phyloP scores from a whole-genome alignment of 2,329 filamentous ascomycete species.

The Ceratocystis diversiconidia region DNA sequence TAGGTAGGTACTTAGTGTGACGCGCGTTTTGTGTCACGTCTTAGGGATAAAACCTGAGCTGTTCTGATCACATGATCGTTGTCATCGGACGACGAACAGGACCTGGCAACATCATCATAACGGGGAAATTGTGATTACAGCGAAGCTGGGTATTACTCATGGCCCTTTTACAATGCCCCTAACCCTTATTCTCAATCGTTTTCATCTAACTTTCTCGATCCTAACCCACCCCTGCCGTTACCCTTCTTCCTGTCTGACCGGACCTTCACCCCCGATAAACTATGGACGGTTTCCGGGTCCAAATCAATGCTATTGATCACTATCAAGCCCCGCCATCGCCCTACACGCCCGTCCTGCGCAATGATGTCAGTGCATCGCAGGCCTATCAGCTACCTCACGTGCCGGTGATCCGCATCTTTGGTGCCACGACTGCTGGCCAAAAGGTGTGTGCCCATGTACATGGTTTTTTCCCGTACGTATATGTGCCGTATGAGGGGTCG shows the following conservation, averaged over 20 bases:
- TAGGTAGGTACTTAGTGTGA: too few species aligned
- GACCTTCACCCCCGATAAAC: neutral
- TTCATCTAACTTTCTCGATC: neutral
- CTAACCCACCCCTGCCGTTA: neutral
- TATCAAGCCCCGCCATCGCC: slow-evolving; percentile 69
- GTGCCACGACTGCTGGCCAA: slow-evolving; percentile 83
- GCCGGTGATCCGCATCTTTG: slow-evolving; percentile 80
- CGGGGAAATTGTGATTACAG: too few species aligned
- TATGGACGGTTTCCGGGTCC: slow-evolving; percentile 55
- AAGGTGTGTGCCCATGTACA: slow-evolving; percentile 94
- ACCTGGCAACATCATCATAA: too few species aligned
- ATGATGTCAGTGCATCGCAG: slow-evolving; percentile 44
- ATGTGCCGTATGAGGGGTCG: slow-evolving; percentile 66
- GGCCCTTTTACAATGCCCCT: neutral
- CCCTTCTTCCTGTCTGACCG: neutral
- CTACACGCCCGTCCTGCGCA: slow-evolving; percentile 67
- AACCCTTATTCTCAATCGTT: neutral
- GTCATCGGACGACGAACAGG: too few species aligned
- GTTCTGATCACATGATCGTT: too few species aligned
- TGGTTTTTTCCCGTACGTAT: slow-evolving; percentile 92
- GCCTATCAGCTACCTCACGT: slow-evolving; percentile 54
- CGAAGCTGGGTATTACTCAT: too few species aligned
- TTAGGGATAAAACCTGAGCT: too few species aligned
- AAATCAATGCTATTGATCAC: slow-evolving; percentile 89
- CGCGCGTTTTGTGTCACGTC: too few species aligned